Base-by-base conservation (phyloP, 2,329 filamentous ascomycete genomes). In the Colletotrichum sp. region DNA sequence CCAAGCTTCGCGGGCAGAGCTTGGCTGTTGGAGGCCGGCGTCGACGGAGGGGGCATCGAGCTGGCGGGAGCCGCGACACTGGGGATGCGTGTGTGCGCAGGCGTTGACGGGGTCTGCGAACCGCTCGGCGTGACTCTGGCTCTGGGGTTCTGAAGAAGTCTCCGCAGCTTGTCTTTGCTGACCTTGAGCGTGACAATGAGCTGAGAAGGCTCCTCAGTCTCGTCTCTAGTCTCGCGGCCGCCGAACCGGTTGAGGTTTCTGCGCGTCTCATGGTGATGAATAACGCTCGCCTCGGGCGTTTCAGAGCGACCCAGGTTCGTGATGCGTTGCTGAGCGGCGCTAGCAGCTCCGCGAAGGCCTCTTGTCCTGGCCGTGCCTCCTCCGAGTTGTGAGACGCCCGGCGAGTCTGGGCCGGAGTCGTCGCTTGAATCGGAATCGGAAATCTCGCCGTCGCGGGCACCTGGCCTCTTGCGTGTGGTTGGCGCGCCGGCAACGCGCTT, bases 391-490 rank as follows among this genome's bases (percentile, higher is more conserved):
- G 94, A 92, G 48, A 94, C 90, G 3, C 94, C 94, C 4, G 96
- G 96, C n/a, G 96, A 98, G 75, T 98, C 96, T 22, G 94, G 92
- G 2, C 90, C 92, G 1, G 95, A 98, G 75, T 98, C 95, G 72
- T 98, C 96, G 82, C 95, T 98, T 32, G 98, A 96, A 65, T 96
- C 95, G 2, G 97, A 96, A 71, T 98, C 96, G 0, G 95, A 98
- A 8, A 93, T 81, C 72, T 97, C 95, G 74, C 95, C 94, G 78
- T 93, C 91, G 63, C 91, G 89, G 52, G 86, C 86, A 44, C 87
- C 87, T 65, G 87, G 84, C 71, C 93, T 89, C 81, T 93, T 91
- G 66, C 90, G 89, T n/a, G 89, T 84, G 77, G 89, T 88, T 34
- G 91, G 82, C 80, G 85, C 81, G 63, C 89, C 93, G 36, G 92